Base-by-base conservation (phyloP, 495 filamentous ascomycete species). In the Penicillium mononematosum region DNA sequence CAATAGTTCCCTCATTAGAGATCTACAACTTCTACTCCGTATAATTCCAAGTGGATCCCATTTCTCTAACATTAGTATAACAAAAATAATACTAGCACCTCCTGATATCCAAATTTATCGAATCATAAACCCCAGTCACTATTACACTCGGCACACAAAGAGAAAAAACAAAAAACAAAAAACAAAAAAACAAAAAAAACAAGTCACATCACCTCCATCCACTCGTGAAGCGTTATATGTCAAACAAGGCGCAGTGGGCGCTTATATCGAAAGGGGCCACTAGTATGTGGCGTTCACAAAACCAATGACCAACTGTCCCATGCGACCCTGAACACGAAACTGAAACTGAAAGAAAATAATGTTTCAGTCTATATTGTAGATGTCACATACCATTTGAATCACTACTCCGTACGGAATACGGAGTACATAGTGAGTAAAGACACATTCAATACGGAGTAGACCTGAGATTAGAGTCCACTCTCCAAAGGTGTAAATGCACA, bases 161-260 rank as follows among this genome's bases (percentile, higher is more conserved):
- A 4, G 9, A 9, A 39, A n/a, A 17, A 39, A 9, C n/a, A 25
- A 36, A 41, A 9, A 39, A n/a, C 8, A 39, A 9, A 38, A 25
- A 36, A 41, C 6, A 31, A 31, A 39, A n/a, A 39, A 39, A 17
- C 17, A 17, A 17, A 39, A 9, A 39, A 39, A 36, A 42, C 12
- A 31, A 31, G 34, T 61, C 52, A 55, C 61, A 55, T 42, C 24
- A 38, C 36, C 47, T 29, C 47, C 39, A 51, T 55, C 55, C 49
- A 59, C 56, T 62, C 59, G 57, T 42, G 56, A 47, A 49, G 54
- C 50, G 53, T 56, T 55, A 34, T 39, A 42, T 47, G 56, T 56
- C 60, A 58, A 66, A 66, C 54, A 59, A 39, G 56, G 59, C 61
- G 58, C 58, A 41, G 50, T 50, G 48, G 59, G 61, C 61, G 61